Evolutionary conservation across 2,329 filamentous ascomycete species (phyloP), one percentile per base, ranked within the genome.

Genomic region (Claviceps maximensis): DNA sequence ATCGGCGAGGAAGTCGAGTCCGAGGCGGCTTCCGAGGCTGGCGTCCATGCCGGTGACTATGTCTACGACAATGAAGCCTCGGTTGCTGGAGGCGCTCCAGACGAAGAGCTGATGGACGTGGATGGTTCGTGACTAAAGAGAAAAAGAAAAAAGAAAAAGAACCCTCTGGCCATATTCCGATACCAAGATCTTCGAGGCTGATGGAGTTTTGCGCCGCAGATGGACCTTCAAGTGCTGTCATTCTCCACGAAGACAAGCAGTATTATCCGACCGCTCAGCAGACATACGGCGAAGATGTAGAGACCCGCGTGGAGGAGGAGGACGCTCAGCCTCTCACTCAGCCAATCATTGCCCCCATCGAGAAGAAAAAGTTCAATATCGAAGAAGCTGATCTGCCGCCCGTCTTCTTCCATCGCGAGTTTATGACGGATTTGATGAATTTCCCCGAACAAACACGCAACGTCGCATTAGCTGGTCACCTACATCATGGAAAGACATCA

Each of bases 231-330:
- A 98, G 97, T 68, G 91, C 93, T 50, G 89, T 98, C n/a, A 80
- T 98, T 54, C 79, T 98, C 47, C 93, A 98, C 71, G 93, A 98
- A 75, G 93, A 98, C 73, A 98, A 98, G 70, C 93, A 97, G 67
- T 98, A 98, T 70, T 98, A 98, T 66, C 93, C 93, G 31, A 95
- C 90, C n/a, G 93, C 93, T 53, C 84, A 91, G 65, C 93, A 98
- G 69, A 84, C 95, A 44, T 98, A 97, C 67, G 93, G 93, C 51
- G 79, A 83, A 61, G 90, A 93, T 70, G 93, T 98, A 62, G 93
- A 98, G 71, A 93, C 91, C 1, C 73, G 95, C 69, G 91, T 98
- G 40, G 87, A 97, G 65, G 93, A 98, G 69, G 93, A 97, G 72
- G 93, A 98, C 74, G 87, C 90, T 55, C 93, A 98, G 68, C 87